Percentiles rank a stretch among this genome's conserved stretches.
Evolutionary conservation across 805 yeast species (phyloP).

Genomic region (Danielia reshetovae): DNA sequence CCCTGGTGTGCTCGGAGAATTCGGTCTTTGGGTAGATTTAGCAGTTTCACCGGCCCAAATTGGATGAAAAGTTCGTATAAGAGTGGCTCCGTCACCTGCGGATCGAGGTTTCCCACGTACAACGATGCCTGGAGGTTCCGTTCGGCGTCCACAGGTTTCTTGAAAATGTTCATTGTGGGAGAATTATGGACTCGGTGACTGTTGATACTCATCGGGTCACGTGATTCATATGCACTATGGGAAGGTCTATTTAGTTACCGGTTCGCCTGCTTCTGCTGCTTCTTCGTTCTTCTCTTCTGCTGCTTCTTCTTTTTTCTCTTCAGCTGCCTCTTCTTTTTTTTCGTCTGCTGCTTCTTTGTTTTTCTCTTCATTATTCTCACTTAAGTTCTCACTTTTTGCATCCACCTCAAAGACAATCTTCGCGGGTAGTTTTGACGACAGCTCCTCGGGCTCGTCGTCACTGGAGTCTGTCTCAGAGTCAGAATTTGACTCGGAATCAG

Average conservation of each 20-base stretch:
- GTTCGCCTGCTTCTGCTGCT: background rate
- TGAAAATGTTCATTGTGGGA: slow-evolving; percentile 27
- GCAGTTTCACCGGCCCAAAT: slow-evolving; percentile 68
- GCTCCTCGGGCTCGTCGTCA: slow-evolving; percentile 34
- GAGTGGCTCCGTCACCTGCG: slow-evolving; percentile 63
- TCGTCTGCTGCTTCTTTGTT: background rate
- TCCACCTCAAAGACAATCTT: background rate
- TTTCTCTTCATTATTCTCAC: background rate
- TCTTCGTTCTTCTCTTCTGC: background rate
- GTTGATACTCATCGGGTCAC: background rate
- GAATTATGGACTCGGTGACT: background rate
- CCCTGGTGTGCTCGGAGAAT: slow-evolving; percentile 73
- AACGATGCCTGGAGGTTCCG: slow-evolving; percentile 61
- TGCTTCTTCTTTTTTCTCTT: background rate
- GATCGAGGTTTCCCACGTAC: slow-evolving; percentile 81
- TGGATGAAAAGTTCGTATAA: slow-evolving; percentile 82
- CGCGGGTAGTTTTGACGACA: slow-evolving; percentile 21
- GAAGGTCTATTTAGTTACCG: background rate
- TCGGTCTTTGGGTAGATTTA: slow-evolving; percentile 78
- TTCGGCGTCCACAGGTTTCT: slow-evolving; percentile 39
- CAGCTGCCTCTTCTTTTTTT: background rate
- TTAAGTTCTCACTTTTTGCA: too few relatives aligned
- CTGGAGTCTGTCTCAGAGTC: slow-evolving; percentile 4
- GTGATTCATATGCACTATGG: background rate
- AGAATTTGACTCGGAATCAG: slow-evolving; percentile 13